These are phyloP conservation scores for Calonectria fujianensis DNA, from an alignment of 2,329 filamentous ascomycete genomes.

Conservation along the genomic window DNA sequence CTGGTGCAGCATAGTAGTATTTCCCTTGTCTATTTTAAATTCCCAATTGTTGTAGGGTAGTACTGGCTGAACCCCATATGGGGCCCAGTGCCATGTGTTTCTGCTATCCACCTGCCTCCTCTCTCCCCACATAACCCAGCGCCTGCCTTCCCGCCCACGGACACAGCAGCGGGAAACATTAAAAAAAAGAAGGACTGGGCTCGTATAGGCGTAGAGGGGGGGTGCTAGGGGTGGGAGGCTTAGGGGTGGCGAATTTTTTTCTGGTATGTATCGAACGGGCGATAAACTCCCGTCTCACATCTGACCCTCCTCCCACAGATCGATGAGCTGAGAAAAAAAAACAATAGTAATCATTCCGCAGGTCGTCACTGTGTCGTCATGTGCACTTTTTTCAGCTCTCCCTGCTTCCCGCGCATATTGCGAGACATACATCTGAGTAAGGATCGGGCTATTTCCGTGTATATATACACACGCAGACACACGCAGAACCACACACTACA, in stretches of 20 bases:
- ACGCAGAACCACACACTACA: background rate
- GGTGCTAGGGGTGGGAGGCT: background rate
- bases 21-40: background rate
- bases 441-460: background rate
- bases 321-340: background rate
- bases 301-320: background rate
- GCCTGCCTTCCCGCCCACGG: background rate
- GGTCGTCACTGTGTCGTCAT: background rate
- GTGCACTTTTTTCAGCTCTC: background rate
- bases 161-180: background rate
- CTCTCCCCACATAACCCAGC: background rate
- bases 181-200: background rate
- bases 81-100: background rate
- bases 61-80: background rate
- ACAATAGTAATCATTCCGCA: background rate
- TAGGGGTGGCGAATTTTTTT: constrained; percentile 7
- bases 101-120: background rate
- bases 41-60: background rate
- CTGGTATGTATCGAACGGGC: background rate
- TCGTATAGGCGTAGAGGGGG: background rate
- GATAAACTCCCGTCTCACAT: constrained; percentile 21
- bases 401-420: background rate
- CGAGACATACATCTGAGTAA: constrained; percentile 6
- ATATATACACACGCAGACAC: background rate
- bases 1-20: background rate